These are phyloP conservation scores for Chalaropsis thielavioides DNA, from an alignment of 2,329 filamentous ascomycete species.

Conservation along the genomic window DNA sequence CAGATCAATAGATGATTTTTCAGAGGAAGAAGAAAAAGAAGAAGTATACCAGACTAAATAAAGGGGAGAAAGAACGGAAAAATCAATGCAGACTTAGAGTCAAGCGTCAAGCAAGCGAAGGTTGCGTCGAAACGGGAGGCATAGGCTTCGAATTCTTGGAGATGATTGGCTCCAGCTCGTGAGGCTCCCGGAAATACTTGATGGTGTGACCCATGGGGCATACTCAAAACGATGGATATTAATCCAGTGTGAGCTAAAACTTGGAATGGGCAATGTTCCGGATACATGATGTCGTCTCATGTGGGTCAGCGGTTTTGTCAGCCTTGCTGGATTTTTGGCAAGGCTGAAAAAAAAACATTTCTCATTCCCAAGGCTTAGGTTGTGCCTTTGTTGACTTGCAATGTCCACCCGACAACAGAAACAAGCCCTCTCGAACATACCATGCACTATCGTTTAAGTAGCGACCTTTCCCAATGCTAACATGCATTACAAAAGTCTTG, in stretches of 20 bases:
- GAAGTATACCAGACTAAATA: neutral
- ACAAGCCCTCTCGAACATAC: neutral
- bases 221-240: no score
- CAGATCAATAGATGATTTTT: neutral
- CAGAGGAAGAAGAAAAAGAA: neutral
- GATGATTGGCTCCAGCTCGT: no score
- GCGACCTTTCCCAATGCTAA: neutral
- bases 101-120: no score
- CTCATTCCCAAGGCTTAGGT: neutral
- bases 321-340: neutral
- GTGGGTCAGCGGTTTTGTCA: neutral
- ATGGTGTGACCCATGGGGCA: no score
- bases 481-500: neutral
- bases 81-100: neutral
- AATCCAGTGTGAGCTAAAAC: no score
- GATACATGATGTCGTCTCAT: neutral
- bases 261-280: neutral
- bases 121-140: no score
- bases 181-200: no score
- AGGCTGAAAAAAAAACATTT: conserved; percentile 4
- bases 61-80: neutral
- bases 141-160: no score
- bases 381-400: neutral
- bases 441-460: neutral
- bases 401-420: neutral